phyloP scores from a whole-genome alignment of 108 stramenopile genomes.

The Nannochloropsis gaditana region DNA sequence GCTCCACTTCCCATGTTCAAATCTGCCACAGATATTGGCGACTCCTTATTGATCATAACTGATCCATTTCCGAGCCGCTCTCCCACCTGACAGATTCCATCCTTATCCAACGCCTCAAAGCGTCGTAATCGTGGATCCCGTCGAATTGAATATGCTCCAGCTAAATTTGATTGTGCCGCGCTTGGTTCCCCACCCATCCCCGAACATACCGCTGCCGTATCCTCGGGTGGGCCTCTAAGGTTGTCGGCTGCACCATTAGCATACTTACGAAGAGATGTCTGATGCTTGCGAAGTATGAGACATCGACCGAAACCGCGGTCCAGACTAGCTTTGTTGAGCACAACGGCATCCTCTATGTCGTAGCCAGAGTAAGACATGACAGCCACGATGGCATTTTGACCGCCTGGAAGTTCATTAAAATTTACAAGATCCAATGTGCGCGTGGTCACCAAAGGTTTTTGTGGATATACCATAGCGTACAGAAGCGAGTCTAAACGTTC shows the following conservation, averaged over 20 bases:
- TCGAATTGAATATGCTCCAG: constrained; percentile 13
- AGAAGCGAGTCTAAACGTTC: constrained; percentile 91
- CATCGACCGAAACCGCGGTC: constrained; percentile 96
- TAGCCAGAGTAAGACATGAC: constrained; percentile 99
- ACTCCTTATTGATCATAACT: constrained; percentile 87
- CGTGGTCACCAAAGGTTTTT: constrained; percentile 94
- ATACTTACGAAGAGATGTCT: constrained; percentile 81
- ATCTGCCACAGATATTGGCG: constrained; percentile 50
- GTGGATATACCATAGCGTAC: constrained; percentile 93
- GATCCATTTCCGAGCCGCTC: constrained; percentile 69
- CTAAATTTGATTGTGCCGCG: not conserved
- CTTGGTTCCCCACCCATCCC: constrained; percentile 1
- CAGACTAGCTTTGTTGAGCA: constrained; percentile 91
- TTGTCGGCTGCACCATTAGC: constrained; percentile 82
- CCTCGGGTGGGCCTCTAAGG: constrained; percentile 64
- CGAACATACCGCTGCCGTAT: not conserved
- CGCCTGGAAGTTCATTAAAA: constrained; percentile 94
- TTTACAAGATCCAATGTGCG: constrained; percentile 81
- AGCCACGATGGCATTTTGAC: constrained; percentile 93
- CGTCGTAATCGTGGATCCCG: constrained; percentile 72
- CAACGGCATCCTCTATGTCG: constrained; percentile 98
- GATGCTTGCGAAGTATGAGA: constrained; percentile 67
- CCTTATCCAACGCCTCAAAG: constrained; percentile 74
- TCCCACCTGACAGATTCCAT: constrained; percentile 87
- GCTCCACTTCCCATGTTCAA: not conserved